phyloP scores from a whole-genome alignment of 2,329 filamentous ascomycete genomes.

The Xylariales sp. region DNA sequence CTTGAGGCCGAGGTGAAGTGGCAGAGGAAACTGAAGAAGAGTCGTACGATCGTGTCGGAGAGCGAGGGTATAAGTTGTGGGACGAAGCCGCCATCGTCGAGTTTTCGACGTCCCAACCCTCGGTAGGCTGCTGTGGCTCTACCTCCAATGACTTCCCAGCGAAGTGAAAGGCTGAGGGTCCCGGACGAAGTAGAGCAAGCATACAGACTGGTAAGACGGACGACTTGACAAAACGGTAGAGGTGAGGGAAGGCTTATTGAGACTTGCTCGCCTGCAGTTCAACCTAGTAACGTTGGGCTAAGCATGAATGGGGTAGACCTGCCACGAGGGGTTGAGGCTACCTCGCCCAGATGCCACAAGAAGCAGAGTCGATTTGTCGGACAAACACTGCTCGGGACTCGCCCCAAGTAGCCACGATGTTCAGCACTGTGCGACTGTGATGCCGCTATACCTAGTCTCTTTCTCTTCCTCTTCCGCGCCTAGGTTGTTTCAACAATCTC shows the following conservation, averaged over 20 bases:
- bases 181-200: constrained; percentile 56
- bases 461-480: constrained; percentile 39
- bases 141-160: constrained; percentile 55
- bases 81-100: constrained; percentile 65
- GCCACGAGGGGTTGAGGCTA: constrained; percentile 44
- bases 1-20: constrained; percentile 67
- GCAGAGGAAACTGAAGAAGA: constrained; percentile 72
- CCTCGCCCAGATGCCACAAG: constrained; percentile 46
- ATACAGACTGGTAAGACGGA: constrained; percentile 46
- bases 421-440: constrained; percentile 47
- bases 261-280: constrained; percentile 42
- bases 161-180: constrained; percentile 53
- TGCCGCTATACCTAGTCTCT: constrained; percentile 39
- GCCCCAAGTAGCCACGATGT: constrained; percentile 40
- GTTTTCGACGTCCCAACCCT: constrained; percentile 50
- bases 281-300: constrained; percentile 43
- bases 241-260: constrained; percentile 42
- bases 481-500: constrained; percentile 26
- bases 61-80: constrained; percentile 70
- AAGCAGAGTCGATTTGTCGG: constrained; percentile 39
- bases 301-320: constrained; percentile 43
- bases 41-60: constrained; percentile 72
- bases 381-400: constrained; percentile 44
- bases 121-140: constrained; percentile 51
- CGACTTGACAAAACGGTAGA: constrained; percentile 41